Evolutionary conservation across 345 rosid genomes (phyloP).

Genomic region (Carallia pectinifolia): DNA sequence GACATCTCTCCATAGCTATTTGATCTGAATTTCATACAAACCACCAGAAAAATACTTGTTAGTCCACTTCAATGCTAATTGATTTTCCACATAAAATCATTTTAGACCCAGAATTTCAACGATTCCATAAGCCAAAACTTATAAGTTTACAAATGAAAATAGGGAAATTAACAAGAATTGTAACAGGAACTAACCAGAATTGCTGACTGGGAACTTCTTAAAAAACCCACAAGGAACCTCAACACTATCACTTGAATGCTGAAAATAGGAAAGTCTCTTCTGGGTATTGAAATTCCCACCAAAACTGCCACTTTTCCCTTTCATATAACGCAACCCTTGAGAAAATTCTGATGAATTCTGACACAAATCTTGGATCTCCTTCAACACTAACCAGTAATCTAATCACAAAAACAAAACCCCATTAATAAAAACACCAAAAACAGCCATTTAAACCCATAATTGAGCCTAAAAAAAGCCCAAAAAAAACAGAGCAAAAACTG

Average conservation of each 20-base stretch:
- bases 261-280: constrained; percentile 61
- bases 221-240: constrained; percentile 85
- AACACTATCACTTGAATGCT: constrained; percentile 28
- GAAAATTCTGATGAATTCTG: constrained; percentile 26
- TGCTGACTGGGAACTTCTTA: constrained; percentile 51
- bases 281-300: constrained; percentile 63
- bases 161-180: background rate
- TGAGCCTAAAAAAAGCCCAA: background rate
- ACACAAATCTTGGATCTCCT: constrained; percentile 50
- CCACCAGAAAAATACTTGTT: background rate
- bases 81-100: background rate
- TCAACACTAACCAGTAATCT: constrained; percentile 61
- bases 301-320: constrained; percentile 45
- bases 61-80: background rate
- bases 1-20: constrained; percentile 73
- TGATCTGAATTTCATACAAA: constrained; percentile 43
- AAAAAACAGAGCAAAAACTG: background rate
- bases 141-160: background rate
- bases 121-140: background rate
- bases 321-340: constrained; percentile 48
- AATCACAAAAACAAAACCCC: constrained; percentile 7
- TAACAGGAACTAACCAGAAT: constrained; percentile 49
- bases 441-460: background rate
- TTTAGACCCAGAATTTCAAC: background rate
- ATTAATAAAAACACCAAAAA: constrained; percentile 3